A percentile compares a stretch with the other conserved stretches of the same genome.
phyloP scores from a whole-genome alignment of 306 rosid genomes.

The Fragaria vesca region DNA sequence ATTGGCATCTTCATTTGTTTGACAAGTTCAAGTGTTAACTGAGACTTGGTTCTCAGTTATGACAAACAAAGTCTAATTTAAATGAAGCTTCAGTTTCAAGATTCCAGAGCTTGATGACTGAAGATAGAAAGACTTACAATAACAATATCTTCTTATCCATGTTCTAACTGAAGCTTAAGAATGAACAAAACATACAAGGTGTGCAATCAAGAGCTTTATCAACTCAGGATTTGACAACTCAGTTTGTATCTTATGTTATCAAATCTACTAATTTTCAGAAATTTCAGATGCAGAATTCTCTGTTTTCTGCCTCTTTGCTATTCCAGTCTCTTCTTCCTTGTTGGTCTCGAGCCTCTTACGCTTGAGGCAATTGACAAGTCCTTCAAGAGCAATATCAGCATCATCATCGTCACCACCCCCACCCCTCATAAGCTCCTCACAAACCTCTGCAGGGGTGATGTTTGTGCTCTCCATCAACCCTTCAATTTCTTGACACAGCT shows the following conservation, averaged over 20 bases:
- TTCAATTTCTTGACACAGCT: slow-evolving; percentile 24
- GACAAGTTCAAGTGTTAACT: too few relatives aligned
- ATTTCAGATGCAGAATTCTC: neutral
- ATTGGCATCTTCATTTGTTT: too few relatives aligned
- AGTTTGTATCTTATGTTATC: neutral
- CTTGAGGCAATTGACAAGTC: slow-evolving; percentile 23
- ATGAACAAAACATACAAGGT: neutral
- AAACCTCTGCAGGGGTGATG: slow-evolving; percentile 48
- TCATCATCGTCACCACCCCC: slow-evolving; percentile 39
- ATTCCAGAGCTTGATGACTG: neutral
- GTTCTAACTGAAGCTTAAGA: neutral
- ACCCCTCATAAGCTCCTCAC: slow-evolving; percentile 41
- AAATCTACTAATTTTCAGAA: neutral
- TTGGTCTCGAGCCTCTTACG: slow-evolving; percentile 1
- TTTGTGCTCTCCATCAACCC: slow-evolving; percentile 29
- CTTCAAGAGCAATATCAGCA: slow-evolving; percentile 26
- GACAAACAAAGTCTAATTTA: too few relatives aligned
- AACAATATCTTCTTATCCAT: neutral
- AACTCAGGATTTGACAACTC: neutral
- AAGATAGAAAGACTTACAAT: neutral
- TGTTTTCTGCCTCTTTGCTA: neutral
- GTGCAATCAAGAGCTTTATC: neutral
- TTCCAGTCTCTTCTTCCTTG: neutral
- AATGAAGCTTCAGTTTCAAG: too few relatives aligned
- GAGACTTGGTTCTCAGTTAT: too few relatives aligned